Percentiles rank a stretch among this genome's conserved stretches.
Evolutionary conservation across 805 yeast genomes (phyloP).

Genomic region (Pachysolen tannophilus): DNA sequence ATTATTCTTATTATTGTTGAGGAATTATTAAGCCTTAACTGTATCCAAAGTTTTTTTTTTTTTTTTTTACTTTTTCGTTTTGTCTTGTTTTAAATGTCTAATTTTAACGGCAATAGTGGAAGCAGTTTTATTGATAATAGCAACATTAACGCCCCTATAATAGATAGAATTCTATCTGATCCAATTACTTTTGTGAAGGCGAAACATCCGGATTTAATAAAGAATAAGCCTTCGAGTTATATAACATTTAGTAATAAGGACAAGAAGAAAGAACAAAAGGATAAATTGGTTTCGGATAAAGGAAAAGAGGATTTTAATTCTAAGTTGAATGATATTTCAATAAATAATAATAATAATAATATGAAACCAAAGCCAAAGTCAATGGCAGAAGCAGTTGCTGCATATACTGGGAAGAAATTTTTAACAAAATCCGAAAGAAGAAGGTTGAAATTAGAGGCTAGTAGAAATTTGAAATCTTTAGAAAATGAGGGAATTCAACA

Average conservation of each 20-base stretch:
- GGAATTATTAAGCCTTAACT: too few relatives aligned
- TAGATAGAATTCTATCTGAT: slow-evolving; percentile 52
- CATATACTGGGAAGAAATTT: slow-evolving; percentile 47
- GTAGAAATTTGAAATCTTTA: slow-evolving; percentile 10
- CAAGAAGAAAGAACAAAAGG: slow-evolving; percentile 2
- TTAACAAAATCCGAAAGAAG: slow-evolving; percentile 37
- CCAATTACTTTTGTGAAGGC: slow-evolving; percentile 62
- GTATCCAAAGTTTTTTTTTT: too few relatives aligned
- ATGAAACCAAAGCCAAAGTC: slow-evolving; percentile 27
- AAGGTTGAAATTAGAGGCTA: slow-evolving; percentile 18
- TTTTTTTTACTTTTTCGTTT: too few relatives aligned
- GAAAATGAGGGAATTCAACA: slow-evolving; percentile 24
- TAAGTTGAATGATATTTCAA: background rate
- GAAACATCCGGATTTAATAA: slow-evolving; percentile 40
- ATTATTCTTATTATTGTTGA: too few relatives aligned
- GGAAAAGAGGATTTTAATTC: slow-evolving; percentile 6
- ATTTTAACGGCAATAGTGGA: too few relatives aligned
- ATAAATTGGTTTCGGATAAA: slow-evolving; percentile 1
- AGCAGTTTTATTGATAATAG: too few relatives aligned
- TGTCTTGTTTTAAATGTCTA: too few relatives aligned
- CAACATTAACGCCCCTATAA: slow-evolving; percentile 39
- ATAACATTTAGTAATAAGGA: slow-evolving; percentile 24
- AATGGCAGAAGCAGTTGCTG: slow-evolving; percentile 53
- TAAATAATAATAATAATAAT: background rate
- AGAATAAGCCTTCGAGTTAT: slow-evolving; percentile 41